Conservation (phyloP, 2,329 filamentous ascomycete genomes). For the Ramularia endophylla region DNA sequence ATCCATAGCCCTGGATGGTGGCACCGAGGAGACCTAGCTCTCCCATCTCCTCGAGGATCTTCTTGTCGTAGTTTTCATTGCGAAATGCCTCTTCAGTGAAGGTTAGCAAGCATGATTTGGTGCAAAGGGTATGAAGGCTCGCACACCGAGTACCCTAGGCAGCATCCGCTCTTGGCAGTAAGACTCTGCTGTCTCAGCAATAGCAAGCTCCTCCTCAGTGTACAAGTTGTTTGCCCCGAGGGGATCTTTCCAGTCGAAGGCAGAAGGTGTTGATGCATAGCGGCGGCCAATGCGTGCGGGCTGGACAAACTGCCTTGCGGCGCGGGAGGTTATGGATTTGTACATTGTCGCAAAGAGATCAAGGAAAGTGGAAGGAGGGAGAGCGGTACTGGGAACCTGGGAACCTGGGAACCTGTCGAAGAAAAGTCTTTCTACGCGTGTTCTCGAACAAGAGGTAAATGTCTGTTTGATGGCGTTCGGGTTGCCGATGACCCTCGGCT, state of each 20-base stretch:
- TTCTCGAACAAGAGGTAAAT: too few species aligned
- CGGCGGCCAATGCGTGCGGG: conserved; percentile 30
- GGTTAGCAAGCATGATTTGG: conserved; percentile 5
- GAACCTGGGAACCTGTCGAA: too few species aligned
- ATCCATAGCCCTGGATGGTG: conserved; percentile 80
- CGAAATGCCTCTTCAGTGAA: conserved; percentile 65
- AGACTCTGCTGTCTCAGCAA: conserved; percentile 81
- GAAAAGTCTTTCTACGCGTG: too few species aligned
- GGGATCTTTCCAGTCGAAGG: conserved; percentile 91
- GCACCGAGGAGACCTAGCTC: conserved; percentile 83
- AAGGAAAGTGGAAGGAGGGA: too few species aligned
- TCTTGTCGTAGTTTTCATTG: conserved; percentile 77
- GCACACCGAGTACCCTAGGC: conserved; percentile 74
- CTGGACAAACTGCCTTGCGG: conserved; percentile 34
- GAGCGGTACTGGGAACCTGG: too few species aligned
- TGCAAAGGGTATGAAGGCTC: conserved; percentile 1
- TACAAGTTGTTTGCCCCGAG: conserved; percentile 67
- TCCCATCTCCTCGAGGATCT: conserved; percentile 87
- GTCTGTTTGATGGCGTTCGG: too few species aligned
- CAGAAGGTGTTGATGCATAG: conserved; percentile 37
- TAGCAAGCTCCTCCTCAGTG: conserved; percentile 85
- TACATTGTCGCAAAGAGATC: conserved; percentile 35
- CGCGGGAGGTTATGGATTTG: conserved; percentile 35
- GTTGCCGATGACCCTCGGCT: too few species aligned
- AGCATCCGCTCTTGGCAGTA: conserved; percentile 90